A percentile compares a stretch with the other conserved stretches of the same genome.
phyloP scores from a whole-genome alignment of 345 rosid species.

The Garcia nutans region DNA sequence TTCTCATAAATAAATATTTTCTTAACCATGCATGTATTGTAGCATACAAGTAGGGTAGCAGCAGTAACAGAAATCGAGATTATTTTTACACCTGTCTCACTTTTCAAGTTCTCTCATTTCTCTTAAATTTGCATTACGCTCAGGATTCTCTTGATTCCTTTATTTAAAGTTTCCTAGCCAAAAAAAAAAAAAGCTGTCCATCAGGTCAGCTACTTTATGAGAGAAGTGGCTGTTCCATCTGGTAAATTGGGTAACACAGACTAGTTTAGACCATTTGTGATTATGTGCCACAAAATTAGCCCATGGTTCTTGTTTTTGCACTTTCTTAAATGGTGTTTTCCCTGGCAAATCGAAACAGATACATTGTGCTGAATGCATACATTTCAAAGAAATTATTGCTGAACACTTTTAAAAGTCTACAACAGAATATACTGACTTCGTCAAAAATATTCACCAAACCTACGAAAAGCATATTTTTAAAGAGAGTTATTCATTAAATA shows the following conservation, averaged over 20 bases:
- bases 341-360: background rate
- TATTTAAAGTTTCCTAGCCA: background rate
- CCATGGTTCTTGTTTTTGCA: background rate
- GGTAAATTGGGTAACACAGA: conserved; percentile 3
- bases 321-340: background rate
- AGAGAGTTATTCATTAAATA: background rate
- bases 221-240: background rate
- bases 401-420: background rate
- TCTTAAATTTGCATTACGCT: background rate
- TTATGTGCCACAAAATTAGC: background rate
- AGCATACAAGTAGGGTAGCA: background rate
- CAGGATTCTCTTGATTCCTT: background rate
- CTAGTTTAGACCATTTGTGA: background rate
- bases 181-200: background rate
- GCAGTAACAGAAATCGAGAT: background rate
- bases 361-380: background rate
- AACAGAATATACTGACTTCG: background rate
- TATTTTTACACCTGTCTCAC: background rate
- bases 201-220: background rate
- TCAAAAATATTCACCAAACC: background rate
- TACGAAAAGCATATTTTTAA: background rate
- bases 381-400: background rate
- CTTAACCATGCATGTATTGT: background rate
- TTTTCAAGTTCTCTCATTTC: background rate
- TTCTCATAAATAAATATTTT: background rate